Evolutionary conservation across 768 basidiomycete genomes (phyloP), one percentile per base, ranked within the genome.

Genomic region (Hygrocybe coccinea): DNA sequence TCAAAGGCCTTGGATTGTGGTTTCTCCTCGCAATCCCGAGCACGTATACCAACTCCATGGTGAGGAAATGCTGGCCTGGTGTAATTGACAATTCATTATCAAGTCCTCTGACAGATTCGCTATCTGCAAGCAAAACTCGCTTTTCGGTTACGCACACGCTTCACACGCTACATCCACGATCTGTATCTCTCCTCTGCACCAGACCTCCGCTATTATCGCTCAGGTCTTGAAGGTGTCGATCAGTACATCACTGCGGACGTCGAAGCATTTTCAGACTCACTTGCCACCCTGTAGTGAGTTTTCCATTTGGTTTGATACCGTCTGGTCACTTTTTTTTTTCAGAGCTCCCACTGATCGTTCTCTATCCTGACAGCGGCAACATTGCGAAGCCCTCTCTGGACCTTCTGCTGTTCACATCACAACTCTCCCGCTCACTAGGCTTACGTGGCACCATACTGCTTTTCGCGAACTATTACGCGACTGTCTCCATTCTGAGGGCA

Each of bases 1-100:
- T 91, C 15, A 80, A 75, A 52, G 95, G 94, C 1, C 71, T 98
- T 1, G 87, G 76, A 0, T 75, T 91, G 53, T 98, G 95, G 95
- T 97, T 95, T 65, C 74, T 84, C 9, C 77, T 98, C 9, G 92
- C 94, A 1, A 78, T 98, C 22, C 95, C 95, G 0, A 92, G 90
- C 65, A 93, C 92, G 19, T 94, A 93, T 67, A 98, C 95, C 0
- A 98, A 98, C 66, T 86, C 91, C 1, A 93, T 97, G 91, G 91
- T 90, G 33, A 48, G 74, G 57, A 12, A 19, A 54, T 38, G 2
- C 36, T n/a, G n/a, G 41, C 4, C 10, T 11, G 6, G 14, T 33
- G 3, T 53, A 34, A 12, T 7, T 29, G 2, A 17, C 2, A 44
- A 22, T 45, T 19, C 15, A 25, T 14, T 48, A 29, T 35, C 17